Evolutionary conservation across 768 basidiomycete species (phyloP).

Genomic region (Amyloporia xantha): DNA sequence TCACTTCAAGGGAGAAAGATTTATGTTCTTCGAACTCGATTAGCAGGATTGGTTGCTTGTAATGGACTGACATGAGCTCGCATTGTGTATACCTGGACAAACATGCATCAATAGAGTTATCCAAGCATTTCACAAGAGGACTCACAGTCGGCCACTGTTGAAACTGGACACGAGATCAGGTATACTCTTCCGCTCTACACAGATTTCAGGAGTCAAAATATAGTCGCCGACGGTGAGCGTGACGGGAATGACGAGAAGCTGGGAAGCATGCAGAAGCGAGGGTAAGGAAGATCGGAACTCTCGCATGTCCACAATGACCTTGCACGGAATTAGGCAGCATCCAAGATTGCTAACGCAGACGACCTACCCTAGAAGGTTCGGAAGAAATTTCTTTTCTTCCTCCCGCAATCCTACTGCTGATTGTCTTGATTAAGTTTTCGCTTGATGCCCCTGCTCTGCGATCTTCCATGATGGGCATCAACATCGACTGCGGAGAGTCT

Average conservation of each 20-base stretch:
- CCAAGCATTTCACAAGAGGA: too few species aligned
- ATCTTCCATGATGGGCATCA: slow-evolving; percentile 75
- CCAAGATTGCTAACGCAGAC: not conserved
- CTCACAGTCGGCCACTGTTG: slow-evolving; percentile 88
- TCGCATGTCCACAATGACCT: slow-evolving; percentile 96
- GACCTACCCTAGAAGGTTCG: slow-evolving; percentile 56
- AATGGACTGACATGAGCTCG: slow-evolving; percentile 93
- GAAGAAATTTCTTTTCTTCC: slow-evolving; percentile 62
- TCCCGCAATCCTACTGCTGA: slow-evolving; percentile 82
- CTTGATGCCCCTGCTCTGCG: slow-evolving; percentile 33
- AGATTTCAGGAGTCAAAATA: slow-evolving; percentile 90
- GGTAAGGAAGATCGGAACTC: slow-evolving; percentile 94
- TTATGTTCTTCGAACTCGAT: slow-evolving; percentile 99
- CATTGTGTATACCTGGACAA: slow-evolving; percentile 94
- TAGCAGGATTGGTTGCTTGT: slow-evolving; percentile 86
- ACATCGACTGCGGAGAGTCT: slow-evolving; percentile 60
- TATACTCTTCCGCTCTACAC: slow-evolving; percentile 92
- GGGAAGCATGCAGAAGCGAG: slow-evolving; percentile 79
- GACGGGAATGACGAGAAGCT: slow-evolving; percentile 76
- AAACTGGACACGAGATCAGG: slow-evolving; percentile 91
- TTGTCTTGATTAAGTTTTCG: slow-evolving; percentile 69
- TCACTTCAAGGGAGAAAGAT: slow-evolving; percentile 82
- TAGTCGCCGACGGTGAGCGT: slow-evolving; percentile 96
- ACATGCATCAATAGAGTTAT: too few species aligned
- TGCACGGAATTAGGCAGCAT: not conserved